Evolutionary conservation across 2,329 filamentous ascomycete species (phyloP), one percentile per base, ranked within the genome.

Genomic region (Colletotrichum sojae): DNA sequence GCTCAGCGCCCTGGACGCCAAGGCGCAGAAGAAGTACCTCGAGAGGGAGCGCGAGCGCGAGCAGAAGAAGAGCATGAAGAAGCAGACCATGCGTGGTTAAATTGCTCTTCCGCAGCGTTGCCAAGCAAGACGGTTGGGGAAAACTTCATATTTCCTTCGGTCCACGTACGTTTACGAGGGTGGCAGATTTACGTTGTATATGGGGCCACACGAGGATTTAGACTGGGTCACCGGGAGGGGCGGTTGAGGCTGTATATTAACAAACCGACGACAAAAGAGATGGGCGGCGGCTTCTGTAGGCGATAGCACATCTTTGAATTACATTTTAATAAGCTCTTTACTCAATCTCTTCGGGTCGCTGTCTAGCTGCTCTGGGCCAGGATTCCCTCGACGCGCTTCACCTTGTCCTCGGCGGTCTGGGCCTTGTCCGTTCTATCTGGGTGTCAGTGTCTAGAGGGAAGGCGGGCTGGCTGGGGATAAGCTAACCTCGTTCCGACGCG

Each of bases 11-110:
- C 87, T 95, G 76, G 92, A 91, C 75, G 92, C 93, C 63, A 94
- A 95, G 81, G 92, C 92, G 70, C 93, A 95, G 86, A 93, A 93
- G 85, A 94, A 94, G 83, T 95, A 90, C 78, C 86, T 95, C 64
- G 93, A 95, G 74, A 92, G 90, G 81, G 93, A 95, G 85, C 89
- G 87, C 75, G 91, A 94, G 78, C 93, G 91, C 87, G 91, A 92
- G 81, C 68, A 86, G 76, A 86, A 86, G 75, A 87, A 84, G 80
- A 79, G 79, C 36, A 81, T 84, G 73, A 89, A 87, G 83, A 87
- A 84, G 81, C 81, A 83, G 78, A 89, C 86, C 6, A 78, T 84
- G 73, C 83, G 87, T 46, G 87, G 78, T 36, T 89, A 82, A 60
- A 40, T 22, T 20, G 20, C 8, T 25, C 8, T 49, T 16, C 16